A percentile compares a stretch with the other conserved stretches of the same genome.
phyloP scores from a whole-genome alignment of 2,329 filamentous ascomycete genomes.

The Colletotrichum orbiculare region DNA sequence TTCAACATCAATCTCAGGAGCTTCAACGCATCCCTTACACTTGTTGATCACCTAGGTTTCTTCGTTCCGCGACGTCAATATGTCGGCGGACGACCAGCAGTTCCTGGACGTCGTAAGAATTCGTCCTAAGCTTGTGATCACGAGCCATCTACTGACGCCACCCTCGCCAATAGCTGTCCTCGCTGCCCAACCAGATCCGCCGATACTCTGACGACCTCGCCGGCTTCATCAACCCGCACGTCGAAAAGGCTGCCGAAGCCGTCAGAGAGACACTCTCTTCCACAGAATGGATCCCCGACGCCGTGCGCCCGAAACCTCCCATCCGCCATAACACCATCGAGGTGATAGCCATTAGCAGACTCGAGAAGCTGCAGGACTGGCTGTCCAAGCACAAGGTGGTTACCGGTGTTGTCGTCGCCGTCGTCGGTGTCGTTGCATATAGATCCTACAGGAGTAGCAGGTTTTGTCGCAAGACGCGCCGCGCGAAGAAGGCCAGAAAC shows the following conservation, averaged over 20 bases:
- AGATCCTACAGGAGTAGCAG: constrained; percentile 61
- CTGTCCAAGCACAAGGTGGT: constrained; percentile 77
- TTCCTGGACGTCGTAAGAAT: constrained; percentile 78
- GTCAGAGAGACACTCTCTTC: constrained; percentile 77
- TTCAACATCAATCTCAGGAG: constrained; percentile 5
- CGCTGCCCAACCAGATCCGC: constrained; percentile 71
- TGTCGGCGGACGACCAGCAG: constrained; percentile 84
- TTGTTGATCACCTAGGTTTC: background rate
- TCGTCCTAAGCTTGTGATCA: constrained; percentile 10
- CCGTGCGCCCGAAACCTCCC: constrained; percentile 69
- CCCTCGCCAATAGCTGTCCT: constrained; percentile 58
- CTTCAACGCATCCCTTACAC: constrained; percentile 1
- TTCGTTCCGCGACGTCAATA: constrained; percentile 51
- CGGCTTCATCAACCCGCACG: constrained; percentile 82
- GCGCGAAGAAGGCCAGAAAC: constrained; percentile 82
- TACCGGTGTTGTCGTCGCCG: constrained; percentile 76
- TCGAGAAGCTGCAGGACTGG: constrained; percentile 76
- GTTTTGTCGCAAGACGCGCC: constrained; percentile 73
- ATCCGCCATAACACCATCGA: constrained; percentile 46
- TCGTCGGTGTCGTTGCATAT: constrained; percentile 73
- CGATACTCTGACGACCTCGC: constrained; percentile 79
- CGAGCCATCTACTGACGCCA: constrained; percentile 21
- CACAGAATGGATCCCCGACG: constrained; percentile 78
- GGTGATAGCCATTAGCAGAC: constrained; percentile 47
- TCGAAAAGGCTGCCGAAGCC: constrained; percentile 78